These are phyloP conservation scores for Pinus albicaulis DNA, from an alignment of 75 land plant genomes.

Conservation along the genomic window DNA sequence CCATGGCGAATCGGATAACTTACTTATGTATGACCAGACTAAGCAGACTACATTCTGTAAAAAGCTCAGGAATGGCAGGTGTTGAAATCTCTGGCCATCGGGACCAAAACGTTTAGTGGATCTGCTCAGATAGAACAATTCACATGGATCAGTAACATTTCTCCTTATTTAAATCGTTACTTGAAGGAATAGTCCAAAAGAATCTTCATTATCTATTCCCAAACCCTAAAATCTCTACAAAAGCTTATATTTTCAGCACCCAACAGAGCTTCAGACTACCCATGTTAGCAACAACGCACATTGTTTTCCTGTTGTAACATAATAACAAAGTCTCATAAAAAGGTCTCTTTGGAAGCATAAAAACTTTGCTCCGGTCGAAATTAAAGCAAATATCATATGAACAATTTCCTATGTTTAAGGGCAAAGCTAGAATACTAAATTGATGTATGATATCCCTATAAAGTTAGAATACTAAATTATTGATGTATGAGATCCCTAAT, in stretches of 20 bases:
- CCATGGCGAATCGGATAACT: conserved; percentile 21
- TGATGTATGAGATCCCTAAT: too few relatives aligned
- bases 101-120: conserved; percentile 89
- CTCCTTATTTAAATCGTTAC: background rate
- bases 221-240: background rate
- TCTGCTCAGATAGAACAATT: conserved; percentile 34
- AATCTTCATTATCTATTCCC: background rate
- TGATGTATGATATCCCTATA: too few relatives aligned
- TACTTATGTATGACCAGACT: conserved; percentile 87
- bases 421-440: background rate
- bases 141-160: background rate
- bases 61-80: conserved; percentile 84
- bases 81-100: conserved; percentile 81
- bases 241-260: background rate
- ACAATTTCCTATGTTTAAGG: too few relatives aligned
- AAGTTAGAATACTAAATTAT: too few relatives aligned
- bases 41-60: conserved; percentile 91
- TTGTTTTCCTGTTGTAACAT: background rate
- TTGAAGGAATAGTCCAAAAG: background rate
- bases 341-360: too few relatives aligned
- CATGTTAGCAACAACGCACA: background rate
- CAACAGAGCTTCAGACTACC: background rate
- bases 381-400: background rate
- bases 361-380: background rate
- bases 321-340: too few relatives aligned